These are phyloP conservation scores for Sphaceloma murrayae DNA, from an alignment of 2,329 filamentous ascomycete genomes.

Conservation along the genomic window DNA sequence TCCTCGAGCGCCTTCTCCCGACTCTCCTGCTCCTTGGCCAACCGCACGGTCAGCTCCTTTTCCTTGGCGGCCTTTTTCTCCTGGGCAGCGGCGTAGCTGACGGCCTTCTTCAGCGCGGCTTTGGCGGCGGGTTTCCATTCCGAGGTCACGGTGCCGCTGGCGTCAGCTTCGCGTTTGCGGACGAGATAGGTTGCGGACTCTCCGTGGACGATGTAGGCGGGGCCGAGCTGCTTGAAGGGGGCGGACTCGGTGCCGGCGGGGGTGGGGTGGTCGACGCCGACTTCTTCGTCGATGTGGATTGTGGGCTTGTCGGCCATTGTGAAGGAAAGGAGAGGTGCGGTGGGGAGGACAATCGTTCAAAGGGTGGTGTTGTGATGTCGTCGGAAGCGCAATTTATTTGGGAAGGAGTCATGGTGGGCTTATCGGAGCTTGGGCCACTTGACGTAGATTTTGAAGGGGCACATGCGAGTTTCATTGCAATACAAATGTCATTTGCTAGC, in stretches of 20 bases:
- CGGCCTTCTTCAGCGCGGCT: constrained; percentile 76
- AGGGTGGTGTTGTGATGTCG: not conserved
- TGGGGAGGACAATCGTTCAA: not conserved
- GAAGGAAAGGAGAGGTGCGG: constrained; percentile 7
- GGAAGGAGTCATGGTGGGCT: constrained; percentile 7
- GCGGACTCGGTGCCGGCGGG: constrained; percentile 44
- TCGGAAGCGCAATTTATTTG: not conserved
- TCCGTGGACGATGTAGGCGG: constrained; percentile 64
- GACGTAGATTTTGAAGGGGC: not conserved
- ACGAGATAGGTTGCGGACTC: constrained; percentile 55
- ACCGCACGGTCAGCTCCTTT: constrained; percentile 59
- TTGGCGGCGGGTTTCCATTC: constrained; percentile 77
- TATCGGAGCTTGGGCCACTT: constrained; percentile 14
- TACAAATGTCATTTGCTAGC: not conserved
- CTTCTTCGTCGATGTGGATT: constrained; percentile 73
- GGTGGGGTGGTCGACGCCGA: constrained; percentile 54
- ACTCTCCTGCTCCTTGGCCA: constrained; percentile 63
- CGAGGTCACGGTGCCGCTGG: constrained; percentile 53
- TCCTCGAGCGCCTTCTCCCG: constrained; percentile 66
- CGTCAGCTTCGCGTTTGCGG: constrained; percentile 57
- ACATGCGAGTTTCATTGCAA: not conserved
- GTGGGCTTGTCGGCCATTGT: constrained; percentile 30
- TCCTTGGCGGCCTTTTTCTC: constrained; percentile 80
- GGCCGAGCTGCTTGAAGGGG: constrained; percentile 73
- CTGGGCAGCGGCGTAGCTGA: constrained; percentile 61